Base-by-base conservation (phyloP, 192 early-diverging fungal genomes). In the Coemansia sp. region DNA sequence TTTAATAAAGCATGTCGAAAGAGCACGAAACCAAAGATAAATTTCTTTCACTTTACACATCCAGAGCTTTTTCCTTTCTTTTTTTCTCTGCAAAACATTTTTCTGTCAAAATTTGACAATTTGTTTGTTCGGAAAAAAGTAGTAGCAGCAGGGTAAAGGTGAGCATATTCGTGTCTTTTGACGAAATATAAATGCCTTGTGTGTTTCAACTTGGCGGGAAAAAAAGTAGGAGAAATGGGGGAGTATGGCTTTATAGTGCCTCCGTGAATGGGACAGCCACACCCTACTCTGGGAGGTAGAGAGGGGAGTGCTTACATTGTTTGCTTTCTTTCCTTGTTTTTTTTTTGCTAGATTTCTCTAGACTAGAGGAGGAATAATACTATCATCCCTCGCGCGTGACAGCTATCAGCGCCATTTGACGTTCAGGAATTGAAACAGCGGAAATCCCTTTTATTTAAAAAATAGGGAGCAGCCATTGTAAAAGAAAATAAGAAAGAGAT, bases 221-320 rank as follows among this genome's bases (percentile, higher is more conserved):
- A 41, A 16, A 6, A 56, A 42, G 53, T 12, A 48, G 7, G 32
- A 32, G 32, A 32, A 32, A 32, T 32, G 32, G 32, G 32, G 32
- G 47, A 48, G 19, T 6, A 45, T 23, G 26, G 41, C 21, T 63
- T 38, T 26, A 37, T 26, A 9, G 19, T 18, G 8, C 52, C 21
- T 54, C 52, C 52, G 52, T 54, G 52, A 54, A 54, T 54, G 26
- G 21, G 9, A 54, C 52, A 54, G 52, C 52, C 52, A 54, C 52
- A 15, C 23, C 52, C 52, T 10, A 54, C 8, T 9, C 52, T 54
- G 10, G 52, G 26, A 26, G 23, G 11, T 26, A 32, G 32, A 32
- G 32, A 32, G 32, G 32, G 32, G 32, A 32, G 32, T 32, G 32
- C 4, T 32, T 32, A 32, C 32, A 32, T 32, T 32, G 32, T 32